These are phyloP conservation scores for Acacia pycnantha DNA, from an alignment of 331 rosid species.

Conservation along the genomic window DNA sequence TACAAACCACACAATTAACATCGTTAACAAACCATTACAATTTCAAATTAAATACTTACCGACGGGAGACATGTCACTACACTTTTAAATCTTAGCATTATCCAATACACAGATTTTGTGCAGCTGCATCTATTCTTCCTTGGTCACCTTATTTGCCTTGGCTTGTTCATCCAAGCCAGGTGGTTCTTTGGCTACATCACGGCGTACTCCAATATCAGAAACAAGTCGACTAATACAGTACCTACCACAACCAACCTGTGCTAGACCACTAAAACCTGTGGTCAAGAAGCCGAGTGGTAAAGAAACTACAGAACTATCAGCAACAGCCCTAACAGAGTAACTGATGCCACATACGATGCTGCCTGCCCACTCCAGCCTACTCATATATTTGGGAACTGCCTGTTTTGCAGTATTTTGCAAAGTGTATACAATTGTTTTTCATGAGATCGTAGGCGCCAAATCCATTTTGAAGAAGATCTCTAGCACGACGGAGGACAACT, in stretches of 20 bases:
- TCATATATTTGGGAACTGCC: slow-evolving; percentile 55
- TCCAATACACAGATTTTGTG: neutral
- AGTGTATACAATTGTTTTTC: slow-evolving; percentile 85
- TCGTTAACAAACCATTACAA: neutral
- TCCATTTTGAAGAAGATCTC: slow-evolving; percentile 67
- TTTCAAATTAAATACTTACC: neutral
- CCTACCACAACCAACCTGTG: too few species aligned
- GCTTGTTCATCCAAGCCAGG: too few species aligned
- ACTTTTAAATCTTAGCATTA: slow-evolving; percentile 10
- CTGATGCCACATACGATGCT: slow-evolving; percentile 54
- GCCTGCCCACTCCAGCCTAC: slow-evolving; percentile 86
- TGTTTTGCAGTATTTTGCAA: slow-evolving; percentile 92
- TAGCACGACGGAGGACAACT: slow-evolving; percentile 64
- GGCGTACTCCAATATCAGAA: too few species aligned
- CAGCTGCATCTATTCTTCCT: slow-evolving; percentile 27
- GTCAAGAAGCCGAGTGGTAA: too few species aligned
- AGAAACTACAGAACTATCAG: slow-evolving; percentile 39
- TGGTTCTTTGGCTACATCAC: too few species aligned
- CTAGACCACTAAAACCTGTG: too few species aligned
- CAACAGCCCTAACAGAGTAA: neutral
- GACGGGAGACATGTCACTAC: neutral
- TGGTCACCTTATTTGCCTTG: too few species aligned
- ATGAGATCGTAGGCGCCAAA: slow-evolving; percentile 66
- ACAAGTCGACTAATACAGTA: too few species aligned
- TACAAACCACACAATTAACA: neutral